Conservation (phyloP, 169 alveolate genomes). For the Plasmodium gaboni region DNA sequence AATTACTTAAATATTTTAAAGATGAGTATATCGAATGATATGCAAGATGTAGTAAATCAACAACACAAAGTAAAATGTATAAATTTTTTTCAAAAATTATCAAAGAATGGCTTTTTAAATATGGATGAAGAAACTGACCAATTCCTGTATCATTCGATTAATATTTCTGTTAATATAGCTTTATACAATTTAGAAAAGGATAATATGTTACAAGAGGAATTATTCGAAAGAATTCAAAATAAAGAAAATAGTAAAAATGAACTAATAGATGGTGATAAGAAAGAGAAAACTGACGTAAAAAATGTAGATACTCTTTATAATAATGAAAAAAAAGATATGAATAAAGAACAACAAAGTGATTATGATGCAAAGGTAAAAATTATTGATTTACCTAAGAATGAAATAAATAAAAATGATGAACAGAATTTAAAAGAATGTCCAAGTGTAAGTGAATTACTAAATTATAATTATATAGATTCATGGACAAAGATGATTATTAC, state of each 20-base stretch:
- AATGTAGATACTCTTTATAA: neutral
- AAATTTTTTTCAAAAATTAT: slow-evolving; percentile 46
- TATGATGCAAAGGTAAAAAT: neutral
- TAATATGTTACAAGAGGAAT: slow-evolving; percentile 7
- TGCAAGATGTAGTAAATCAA: slow-evolving; percentile 32
- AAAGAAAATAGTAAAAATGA: neutral
- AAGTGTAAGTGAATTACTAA: slow-evolving; percentile 43
- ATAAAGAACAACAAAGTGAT: neutral
- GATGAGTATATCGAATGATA: slow-evolving; percentile 25
- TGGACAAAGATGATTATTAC: slow-evolving; percentile 69
- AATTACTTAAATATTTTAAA: slow-evolving; percentile 56
- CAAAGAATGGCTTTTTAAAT: slow-evolving; percentile 33
- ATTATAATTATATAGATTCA: slow-evolving; percentile 65
- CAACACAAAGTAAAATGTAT: slow-evolving; percentile 56
- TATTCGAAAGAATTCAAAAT: neutral
- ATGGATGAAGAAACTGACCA: slow-evolving; percentile 56
- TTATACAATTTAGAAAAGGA: slow-evolving; percentile 28
- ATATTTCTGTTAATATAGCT: slow-evolving; percentile 72
- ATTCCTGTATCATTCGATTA: slow-evolving; percentile 38
- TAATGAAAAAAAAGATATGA: neutral
- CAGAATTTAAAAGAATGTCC: slow-evolving; percentile 29
- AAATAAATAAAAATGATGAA: slow-evolving; percentile 6
- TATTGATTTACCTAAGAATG: neutral
- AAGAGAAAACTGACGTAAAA: slow-evolving; percentile 1
- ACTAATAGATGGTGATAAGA: neutral